These are phyloP conservation scores for Hyparrhenia diplandra DNA, from an alignment of 176 grass and related monocot species.

Conservation along the genomic window DNA sequence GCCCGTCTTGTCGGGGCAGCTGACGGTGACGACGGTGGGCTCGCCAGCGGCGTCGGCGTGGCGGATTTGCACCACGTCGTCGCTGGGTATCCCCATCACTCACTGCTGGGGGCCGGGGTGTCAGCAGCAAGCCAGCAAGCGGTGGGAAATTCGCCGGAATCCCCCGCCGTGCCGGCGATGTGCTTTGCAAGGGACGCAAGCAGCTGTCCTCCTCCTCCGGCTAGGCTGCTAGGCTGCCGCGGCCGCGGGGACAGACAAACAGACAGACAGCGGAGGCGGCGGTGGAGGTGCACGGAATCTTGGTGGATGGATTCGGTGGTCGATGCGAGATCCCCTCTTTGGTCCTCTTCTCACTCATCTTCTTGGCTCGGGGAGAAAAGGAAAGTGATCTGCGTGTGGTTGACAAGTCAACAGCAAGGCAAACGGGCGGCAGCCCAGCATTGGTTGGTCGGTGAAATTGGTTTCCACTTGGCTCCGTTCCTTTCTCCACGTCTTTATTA, in stretches of 20 bases:
- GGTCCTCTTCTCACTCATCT: neutral
- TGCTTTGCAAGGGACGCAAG: neutral
- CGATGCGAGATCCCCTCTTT: neutral
- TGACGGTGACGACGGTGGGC: constrained; percentile 64
- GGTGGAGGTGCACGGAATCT: constrained; percentile 15
- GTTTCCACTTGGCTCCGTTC: neutral
- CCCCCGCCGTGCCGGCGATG: neutral
- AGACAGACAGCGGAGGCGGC: neutral
- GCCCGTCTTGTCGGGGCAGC: constrained; percentile 86
- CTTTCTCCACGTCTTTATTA: neutral
- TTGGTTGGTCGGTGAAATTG: neutral
- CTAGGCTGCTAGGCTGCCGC: neutral
- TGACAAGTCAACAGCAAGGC: neutral
- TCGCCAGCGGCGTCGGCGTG: constrained; percentile 48
- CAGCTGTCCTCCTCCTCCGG: neutral
- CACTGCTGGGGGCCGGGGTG: neutral
- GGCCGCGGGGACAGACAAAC: neutral
- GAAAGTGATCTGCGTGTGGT: neutral
- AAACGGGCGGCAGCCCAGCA: neutral
- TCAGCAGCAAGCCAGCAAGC: neutral
- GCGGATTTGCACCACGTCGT: constrained; percentile 70
- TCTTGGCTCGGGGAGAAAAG: neutral
- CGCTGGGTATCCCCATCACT: constrained; percentile 60
- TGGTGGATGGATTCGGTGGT: neutral
- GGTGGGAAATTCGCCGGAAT: neutral